Percentiles rank a stretch among this genome's conserved stretches.
phyloP scores from a whole-genome alignment of 1,139 yeast species.

The Pichia terricola region DNA sequence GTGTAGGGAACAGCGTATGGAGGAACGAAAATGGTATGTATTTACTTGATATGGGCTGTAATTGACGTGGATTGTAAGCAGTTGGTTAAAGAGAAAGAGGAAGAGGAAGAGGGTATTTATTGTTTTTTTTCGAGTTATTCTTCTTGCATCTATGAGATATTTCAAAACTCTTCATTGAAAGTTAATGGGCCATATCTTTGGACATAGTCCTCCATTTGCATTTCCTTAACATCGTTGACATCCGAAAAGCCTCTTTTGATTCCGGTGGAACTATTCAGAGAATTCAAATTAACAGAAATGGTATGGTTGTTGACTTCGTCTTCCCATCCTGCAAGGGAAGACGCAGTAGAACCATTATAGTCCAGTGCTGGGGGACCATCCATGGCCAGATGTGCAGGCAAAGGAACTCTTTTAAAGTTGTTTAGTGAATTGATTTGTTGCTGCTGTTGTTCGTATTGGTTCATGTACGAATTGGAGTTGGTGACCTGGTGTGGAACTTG shows the following conservation, averaged over 20 bases:
- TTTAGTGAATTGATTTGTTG: conserved; percentile 3
- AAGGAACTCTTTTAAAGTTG: conserved; percentile 36
- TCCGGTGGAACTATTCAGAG: background rate
- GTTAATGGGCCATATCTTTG: conserved; percentile 34
- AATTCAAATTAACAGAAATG: background rate
- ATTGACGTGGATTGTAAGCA: too few species aligned
- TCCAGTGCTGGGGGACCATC: conserved; percentile 21
- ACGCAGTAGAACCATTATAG: conserved; percentile 23
- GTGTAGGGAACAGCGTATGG: too few species aligned
- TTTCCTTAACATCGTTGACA: conserved; percentile 3
- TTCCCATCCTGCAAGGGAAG: conserved; percentile 25
- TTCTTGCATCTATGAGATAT: too few species aligned
- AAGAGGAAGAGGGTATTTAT: too few species aligned
- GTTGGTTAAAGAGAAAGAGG: too few species aligned
- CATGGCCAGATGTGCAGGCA: conserved; percentile 31
- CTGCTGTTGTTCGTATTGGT: conserved; percentile 13
- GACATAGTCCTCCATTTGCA: conserved; percentile 15
- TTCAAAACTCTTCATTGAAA: conserved; percentile 38
- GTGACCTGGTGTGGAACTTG: conserved; percentile 20
- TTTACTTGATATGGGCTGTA: too few species aligned
- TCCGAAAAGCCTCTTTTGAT: conserved; percentile 11
- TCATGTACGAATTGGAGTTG: conserved; percentile 8
- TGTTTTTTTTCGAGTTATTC: too few species aligned
- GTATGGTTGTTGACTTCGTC: conserved; percentile 13
- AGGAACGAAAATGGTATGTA: too few species aligned